phyloP scores from a whole-genome alignment of 2,329 filamentous ascomycete genomes.

The Tolypocladium nubicola region DNA sequence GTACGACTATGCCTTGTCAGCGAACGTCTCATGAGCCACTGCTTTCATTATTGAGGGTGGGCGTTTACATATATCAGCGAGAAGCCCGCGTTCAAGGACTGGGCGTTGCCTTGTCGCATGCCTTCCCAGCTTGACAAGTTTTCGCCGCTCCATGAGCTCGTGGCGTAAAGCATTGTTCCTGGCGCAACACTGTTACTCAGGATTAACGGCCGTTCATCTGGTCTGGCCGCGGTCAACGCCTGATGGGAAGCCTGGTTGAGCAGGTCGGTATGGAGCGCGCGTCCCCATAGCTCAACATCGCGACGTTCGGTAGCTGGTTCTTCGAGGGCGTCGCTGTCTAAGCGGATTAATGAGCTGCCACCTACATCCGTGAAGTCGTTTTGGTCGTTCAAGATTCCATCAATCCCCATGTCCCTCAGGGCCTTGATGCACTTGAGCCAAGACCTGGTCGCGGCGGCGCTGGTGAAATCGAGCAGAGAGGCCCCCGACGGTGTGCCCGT shows the following conservation, averaged over 20 bases:
- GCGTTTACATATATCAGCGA: constrained; percentile 43
- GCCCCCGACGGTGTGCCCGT: constrained; percentile 57
- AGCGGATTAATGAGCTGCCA: constrained; percentile 53
- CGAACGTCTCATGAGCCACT: too few relatives aligned
- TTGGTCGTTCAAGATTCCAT: constrained; percentile 72
- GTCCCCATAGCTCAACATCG: constrained; percentile 57
- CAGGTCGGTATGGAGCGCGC: constrained; percentile 58
- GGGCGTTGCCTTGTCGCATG: constrained; percentile 60
- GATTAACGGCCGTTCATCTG: constrained; percentile 53
- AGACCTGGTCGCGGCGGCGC: constrained; percentile 54
- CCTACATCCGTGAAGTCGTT: constrained; percentile 61
- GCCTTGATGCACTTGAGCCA: constrained; percentile 59
- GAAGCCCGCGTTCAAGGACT: constrained; percentile 58
- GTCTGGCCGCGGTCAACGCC: constrained; percentile 47
- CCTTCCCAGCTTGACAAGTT: constrained; percentile 67
- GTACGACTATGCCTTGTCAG: constrained; percentile 31
- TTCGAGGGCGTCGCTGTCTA: constrained; percentile 30
- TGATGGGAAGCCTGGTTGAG: constrained; percentile 63
- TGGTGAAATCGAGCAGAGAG: constrained; percentile 65
- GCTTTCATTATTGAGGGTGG: too few relatives aligned
- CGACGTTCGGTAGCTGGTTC: constrained; percentile 27
- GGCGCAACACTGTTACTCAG: constrained; percentile 60
- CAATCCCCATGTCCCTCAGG: constrained; percentile 53
- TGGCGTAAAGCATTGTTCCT: constrained; percentile 58
- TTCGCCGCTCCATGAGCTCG: constrained; percentile 63